phyloP scores from a whole-genome alignment of 805 yeast species.

The Ogataea nitratoaversa region DNA sequence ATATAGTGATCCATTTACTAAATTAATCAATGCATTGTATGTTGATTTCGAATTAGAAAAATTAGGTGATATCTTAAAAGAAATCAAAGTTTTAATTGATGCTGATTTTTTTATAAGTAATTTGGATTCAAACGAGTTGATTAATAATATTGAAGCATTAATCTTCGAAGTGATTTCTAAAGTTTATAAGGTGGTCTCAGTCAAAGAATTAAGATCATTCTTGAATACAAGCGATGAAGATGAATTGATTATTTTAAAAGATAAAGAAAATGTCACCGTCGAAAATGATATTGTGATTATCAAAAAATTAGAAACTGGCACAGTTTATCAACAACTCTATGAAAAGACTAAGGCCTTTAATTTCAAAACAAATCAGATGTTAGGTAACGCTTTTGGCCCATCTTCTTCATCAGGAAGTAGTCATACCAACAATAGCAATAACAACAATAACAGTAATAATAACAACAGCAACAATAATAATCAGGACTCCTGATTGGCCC shows the following conservation, averaged over 20 bases:
- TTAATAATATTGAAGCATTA: conserved; percentile 21
- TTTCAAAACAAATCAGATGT: conserved; percentile 54
- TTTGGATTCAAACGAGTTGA: conserved; percentile 27
- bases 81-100: conserved; percentile 44
- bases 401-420: neutral
- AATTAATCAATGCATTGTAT: conserved; percentile 50
- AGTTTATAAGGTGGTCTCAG: conserved; percentile 20
- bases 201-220: conserved; percentile 15
- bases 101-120: conserved; percentile 57
- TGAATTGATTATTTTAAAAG: conserved; percentile 23
- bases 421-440: conserved; percentile 15
- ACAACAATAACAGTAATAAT: too few species aligned
- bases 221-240: conserved; percentile 16
- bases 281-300: conserved; percentile 45
- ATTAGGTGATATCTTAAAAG: conserved; percentile 44
- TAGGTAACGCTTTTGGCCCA: conserved; percentile 36
- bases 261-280: conserved; percentile 35
- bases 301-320: conserved; percentile 48
- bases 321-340: conserved; percentile 63
- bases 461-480: too few species aligned
- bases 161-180: conserved; percentile 24
- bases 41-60: conserved; percentile 55
- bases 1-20: conserved; percentile 60
- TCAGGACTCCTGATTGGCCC: too few species aligned
- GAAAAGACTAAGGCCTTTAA: conserved; percentile 65